Evolutionary conservation across 371 early-diverging fungal genomes (phyloP), one percentile per base, ranked within the genome.

Genomic region (Mucor saturninus): DNA sequence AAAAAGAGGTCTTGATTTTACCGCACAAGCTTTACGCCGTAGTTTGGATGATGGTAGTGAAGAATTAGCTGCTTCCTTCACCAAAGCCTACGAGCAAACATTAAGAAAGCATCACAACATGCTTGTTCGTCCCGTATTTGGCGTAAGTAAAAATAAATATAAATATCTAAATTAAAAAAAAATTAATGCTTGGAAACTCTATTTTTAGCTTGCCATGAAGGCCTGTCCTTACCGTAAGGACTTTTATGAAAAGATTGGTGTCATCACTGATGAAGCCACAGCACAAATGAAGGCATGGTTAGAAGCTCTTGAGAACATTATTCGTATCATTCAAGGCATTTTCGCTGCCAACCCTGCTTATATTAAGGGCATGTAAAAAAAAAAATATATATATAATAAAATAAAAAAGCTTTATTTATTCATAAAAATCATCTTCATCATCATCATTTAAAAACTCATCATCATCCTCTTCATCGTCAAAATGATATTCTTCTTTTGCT

Each of bases 151-250:
- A n/a, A 30, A 49, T 13, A 13, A 30, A 39, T 26, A 42, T n/a
- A 54, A 4, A 32, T 43, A 42, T 39, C 10, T 28, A 40, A 28
- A 8, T 28, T 37, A 42, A 29, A 31, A 9, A 2, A 7, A 32
- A 7, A 45, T 29, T 48, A 50, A 26, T 11, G 21, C 10, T 21
- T 10, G 21, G 6, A 57, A 38, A 30, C 29, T 58, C 21, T 35
- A 37, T 35, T 14, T 56, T 56, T 72, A 91, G 92, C 71, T 95
- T 59, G 97, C 97, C 4, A 96, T 98, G 96, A 90, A 89, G 68
- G 93, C 95, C 2, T 95, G 95, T 75, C 97, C 98, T 50, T 87
- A 88, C 68, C 92, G 96, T 57, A 82, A 80, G 56, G 91, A 90
- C 69, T 97, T 98, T 74, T 98, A 95, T 70, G 78, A 78, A 31